These are phyloP conservation scores for Rhamnella rubrinervis DNA, from an alignment of 331 rosid genomes.

Conservation along the genomic window DNA sequence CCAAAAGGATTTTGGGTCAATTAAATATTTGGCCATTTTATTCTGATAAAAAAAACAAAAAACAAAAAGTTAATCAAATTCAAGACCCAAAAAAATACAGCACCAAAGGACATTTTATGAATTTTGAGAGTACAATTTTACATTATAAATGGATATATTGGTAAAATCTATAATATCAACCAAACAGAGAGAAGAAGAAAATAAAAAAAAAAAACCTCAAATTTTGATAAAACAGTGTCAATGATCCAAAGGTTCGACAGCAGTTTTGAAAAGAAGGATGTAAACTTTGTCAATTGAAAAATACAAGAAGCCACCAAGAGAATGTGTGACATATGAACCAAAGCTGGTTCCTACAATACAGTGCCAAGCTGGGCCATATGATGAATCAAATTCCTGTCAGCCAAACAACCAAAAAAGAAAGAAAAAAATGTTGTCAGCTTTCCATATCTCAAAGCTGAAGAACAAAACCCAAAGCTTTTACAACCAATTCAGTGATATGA, in stretches of 20 bases:
- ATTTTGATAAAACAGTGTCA: conserved; percentile 23
- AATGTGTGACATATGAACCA: conserved; percentile 96
- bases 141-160: conserved; percentile 22
- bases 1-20: too few species aligned
- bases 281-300: conserved; percentile 96
- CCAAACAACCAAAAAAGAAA: conserved; percentile 15
- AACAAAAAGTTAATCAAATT: too few species aligned
- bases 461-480: background rate
- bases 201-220: background rate
- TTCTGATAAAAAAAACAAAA: too few species aligned
- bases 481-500: too few species aligned
- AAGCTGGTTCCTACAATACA: conserved; percentile 98
- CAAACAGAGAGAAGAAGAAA: conserved; percentile 5
- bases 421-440: conserved; percentile 12
- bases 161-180: conserved; percentile 13
- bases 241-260: conserved; percentile 80
- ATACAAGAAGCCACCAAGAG: conserved; percentile 84
- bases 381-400: conserved; percentile 83
- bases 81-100: too few species aligned
- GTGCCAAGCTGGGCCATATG: conserved; percentile 97
- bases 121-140: conserved; percentile 17
- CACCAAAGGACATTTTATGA: too few species aligned
- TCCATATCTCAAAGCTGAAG: background rate
- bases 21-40: too few species aligned
- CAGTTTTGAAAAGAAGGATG: conserved; percentile 92